A percentile compares a stretch with the other conserved stretches of the same genome.
These are phyloP conservation scores for Papilionanthe hybrid DNA, from an alignment of 116 monocot species.

Conservation along the genomic window DNA sequence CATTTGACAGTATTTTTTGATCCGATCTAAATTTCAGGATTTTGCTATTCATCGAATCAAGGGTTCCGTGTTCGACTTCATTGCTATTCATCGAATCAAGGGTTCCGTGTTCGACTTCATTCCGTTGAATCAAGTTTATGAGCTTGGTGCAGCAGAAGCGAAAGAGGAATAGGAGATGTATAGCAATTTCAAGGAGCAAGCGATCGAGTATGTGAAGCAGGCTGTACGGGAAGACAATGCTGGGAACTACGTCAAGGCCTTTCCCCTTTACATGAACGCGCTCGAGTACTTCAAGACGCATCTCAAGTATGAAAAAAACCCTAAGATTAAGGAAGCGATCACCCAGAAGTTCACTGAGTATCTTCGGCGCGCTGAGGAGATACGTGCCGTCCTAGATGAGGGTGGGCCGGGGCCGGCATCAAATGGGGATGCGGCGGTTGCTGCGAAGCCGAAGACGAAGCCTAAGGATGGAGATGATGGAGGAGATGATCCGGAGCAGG, in stretches of 20 bases:
- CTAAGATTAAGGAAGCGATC: too few relatives aligned
- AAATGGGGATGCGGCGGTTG: slow-evolving; percentile 67
- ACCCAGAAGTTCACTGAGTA: slow-evolving; percentile 16
- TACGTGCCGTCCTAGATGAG: slow-evolving; percentile 74
- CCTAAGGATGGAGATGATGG: slow-evolving; percentile 56
- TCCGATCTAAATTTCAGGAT: neutral
- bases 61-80: neutral
- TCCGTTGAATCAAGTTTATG: neutral
- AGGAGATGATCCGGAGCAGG: slow-evolving; percentile 55
- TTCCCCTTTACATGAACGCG: slow-evolving; percentile 98
- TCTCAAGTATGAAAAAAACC: slow-evolving; percentile 28
- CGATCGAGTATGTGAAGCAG: slow-evolving; percentile 98
- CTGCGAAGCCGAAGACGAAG: slow-evolving; percentile 68
- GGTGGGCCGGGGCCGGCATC: slow-evolving; percentile 60
- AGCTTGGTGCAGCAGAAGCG: neutral
- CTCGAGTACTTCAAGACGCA: slow-evolving; percentile 97
- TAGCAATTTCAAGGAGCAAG: slow-evolving; percentile 99
- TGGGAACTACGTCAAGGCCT: slow-evolving; percentile 97
- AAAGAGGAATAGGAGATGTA: slow-evolving; percentile 49
- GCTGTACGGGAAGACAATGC: slow-evolving; percentile 98
- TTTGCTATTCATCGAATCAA: neutral
- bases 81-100: neutral
- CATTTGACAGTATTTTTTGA: neutral
- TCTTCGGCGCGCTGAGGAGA: slow-evolving; percentile 93
- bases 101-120: too few relatives aligned